A percentile compares a stretch with the other conserved stretches of the same genome.
Evolutionary conservation across 2,329 filamentous ascomycete genomes (phyloP).

Genomic region (Chrysoporthe puriensis): DNA sequence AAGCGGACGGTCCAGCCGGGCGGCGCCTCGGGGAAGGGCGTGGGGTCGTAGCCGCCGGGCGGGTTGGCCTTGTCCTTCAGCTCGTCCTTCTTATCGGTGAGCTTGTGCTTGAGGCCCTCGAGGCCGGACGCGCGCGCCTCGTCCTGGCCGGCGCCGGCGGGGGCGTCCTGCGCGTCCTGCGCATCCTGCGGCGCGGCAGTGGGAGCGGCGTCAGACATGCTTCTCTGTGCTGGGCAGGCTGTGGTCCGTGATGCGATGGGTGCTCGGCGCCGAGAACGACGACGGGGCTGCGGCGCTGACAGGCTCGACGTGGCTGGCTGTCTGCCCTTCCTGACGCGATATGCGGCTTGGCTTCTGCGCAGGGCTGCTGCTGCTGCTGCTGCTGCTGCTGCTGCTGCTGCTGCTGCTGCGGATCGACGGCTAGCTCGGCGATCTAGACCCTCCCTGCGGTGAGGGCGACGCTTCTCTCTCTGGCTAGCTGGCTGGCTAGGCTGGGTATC

Average conservation of each 20-base stretch:
- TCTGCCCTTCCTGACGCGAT: neutral
- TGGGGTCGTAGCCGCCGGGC: slow-evolving; percentile 78
- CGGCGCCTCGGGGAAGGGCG: slow-evolving; percentile 73
- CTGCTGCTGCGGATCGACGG: neutral
- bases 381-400: neutral
- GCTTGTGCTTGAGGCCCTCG: slow-evolving; percentile 38
- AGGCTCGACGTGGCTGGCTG: neutral
- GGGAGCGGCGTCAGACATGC: slow-evolving; percentile 15
- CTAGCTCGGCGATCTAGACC: neutral
- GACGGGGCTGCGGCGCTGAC: neutral
- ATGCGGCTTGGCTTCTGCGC: neutral
- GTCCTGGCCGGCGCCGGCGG: neutral
- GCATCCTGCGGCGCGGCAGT: slow-evolving; percentile 1
- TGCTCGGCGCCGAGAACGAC: slow-evolving; percentile 21
- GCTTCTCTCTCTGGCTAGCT: too few species aligned
- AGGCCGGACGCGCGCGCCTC: slow-evolving; percentile 17
- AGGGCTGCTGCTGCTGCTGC: neutral
- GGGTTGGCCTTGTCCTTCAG: slow-evolving; percentile 53
- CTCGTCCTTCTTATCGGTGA: slow-evolving; percentile 43
- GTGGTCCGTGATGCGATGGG: slow-evolving; percentile 3
- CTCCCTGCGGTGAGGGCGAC: neutral
- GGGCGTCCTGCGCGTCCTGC: neutral
- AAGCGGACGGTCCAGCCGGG: slow-evolving; percentile 85
- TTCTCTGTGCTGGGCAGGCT: slow-evolving; percentile 11
- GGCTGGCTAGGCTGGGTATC: too few species aligned